phyloP scores from a whole-genome alignment of 2,329 filamentous ascomycete species.

The Talaromyces sp. region DNA sequence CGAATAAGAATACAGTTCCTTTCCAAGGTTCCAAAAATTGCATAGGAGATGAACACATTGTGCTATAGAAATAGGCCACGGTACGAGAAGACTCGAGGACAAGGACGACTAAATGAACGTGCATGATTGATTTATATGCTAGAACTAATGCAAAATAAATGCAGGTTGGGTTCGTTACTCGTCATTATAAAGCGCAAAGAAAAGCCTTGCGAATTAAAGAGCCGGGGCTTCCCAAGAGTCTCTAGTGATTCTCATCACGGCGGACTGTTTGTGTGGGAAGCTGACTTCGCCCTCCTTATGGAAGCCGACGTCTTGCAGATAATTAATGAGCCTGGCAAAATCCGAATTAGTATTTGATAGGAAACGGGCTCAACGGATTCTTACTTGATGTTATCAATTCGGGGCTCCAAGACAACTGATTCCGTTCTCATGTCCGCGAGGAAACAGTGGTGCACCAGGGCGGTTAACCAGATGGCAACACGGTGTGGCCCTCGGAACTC shows the following conservation, averaged over 20 bases:
- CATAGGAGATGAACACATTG: no score
- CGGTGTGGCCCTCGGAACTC: constrained; percentile 80
- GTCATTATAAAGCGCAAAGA: constrained; percentile 4
- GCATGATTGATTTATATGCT: no score
- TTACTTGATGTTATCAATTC: constrained; percentile 87
- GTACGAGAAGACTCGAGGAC: no score
- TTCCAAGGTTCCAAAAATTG: no score
- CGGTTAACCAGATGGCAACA: constrained; percentile 79
- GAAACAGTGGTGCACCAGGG: constrained; percentile 84
- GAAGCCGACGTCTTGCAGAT: constrained; percentile 76
- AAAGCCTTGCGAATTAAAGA: constrained; percentile 42
- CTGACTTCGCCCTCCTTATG: constrained; percentile 82
- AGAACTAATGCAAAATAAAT: no score
- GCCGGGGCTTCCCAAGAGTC: constrained; percentile 77
- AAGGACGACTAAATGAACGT: no score
- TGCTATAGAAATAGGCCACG: no score
- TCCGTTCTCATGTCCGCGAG: constrained; percentile 78
- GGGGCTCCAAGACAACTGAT: constrained; percentile 81
- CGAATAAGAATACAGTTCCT: no score
- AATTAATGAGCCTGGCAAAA: constrained; percentile 65
- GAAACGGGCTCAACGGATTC: constrained; percentile 32
- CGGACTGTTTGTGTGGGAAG: constrained; percentile 91
- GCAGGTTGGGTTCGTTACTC: constrained; percentile 15
- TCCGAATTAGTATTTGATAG: constrained; percentile 16
- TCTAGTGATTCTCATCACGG: constrained; percentile 76